These are phyloP conservation scores for Blastobotrys serpentis DNA, from an alignment of 1,139 yeast genomes.

Conservation along the genomic window DNA sequence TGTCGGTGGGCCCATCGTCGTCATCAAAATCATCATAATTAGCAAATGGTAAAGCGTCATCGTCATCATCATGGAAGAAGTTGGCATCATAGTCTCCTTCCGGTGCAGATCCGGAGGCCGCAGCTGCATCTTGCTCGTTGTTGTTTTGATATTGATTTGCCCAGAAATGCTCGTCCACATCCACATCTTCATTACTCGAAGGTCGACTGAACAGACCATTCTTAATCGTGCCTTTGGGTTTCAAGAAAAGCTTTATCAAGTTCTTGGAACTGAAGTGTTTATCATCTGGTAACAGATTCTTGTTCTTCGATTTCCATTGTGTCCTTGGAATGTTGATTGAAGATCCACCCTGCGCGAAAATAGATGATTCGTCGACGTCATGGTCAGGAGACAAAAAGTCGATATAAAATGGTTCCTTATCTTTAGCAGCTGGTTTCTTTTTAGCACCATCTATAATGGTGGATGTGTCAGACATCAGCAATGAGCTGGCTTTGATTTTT, in stretches of 20 bases:
- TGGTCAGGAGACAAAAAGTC: slow-evolving; percentile 52
- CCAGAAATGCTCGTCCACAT: slow-evolving; percentile 67
- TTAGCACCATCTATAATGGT: slow-evolving; percentile 25
- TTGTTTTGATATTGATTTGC: slow-evolving; percentile 50
- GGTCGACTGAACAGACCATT: slow-evolving; percentile 12
- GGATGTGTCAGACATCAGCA: slow-evolving; percentile 26
- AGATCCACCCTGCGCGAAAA: slow-evolving; percentile 52
- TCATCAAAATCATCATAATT: slow-evolving; percentile 28
- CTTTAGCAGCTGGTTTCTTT: slow-evolving; percentile 32
- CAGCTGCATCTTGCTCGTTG: slow-evolving; percentile 43
- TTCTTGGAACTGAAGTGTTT: slow-evolving; percentile 68
- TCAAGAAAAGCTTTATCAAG: slow-evolving; percentile 65
- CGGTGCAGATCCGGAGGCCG: slow-evolving; percentile 37
- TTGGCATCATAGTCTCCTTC: slow-evolving; percentile 45
- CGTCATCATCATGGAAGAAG: slow-evolving; percentile 43
- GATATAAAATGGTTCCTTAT: slow-evolving; percentile 44
- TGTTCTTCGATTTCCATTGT: slow-evolving; percentile 43
- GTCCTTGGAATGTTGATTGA: slow-evolving; percentile 46
- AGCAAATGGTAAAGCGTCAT: slow-evolving; percentile 5
- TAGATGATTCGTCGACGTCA: slow-evolving; percentile 44
- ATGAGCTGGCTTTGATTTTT: slow-evolving; percentile 46
- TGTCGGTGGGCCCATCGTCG: slow-evolving; percentile 21
- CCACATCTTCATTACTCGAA: slow-evolving; percentile 16
- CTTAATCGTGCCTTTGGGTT: slow-evolving; percentile 49
- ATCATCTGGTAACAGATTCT: slow-evolving; percentile 69